Evolutionary conservation across 805 yeast genomes (phyloP), one percentile per base, ranked within the genome.

Genomic region (Wickerhamiella shivajii): DNA sequence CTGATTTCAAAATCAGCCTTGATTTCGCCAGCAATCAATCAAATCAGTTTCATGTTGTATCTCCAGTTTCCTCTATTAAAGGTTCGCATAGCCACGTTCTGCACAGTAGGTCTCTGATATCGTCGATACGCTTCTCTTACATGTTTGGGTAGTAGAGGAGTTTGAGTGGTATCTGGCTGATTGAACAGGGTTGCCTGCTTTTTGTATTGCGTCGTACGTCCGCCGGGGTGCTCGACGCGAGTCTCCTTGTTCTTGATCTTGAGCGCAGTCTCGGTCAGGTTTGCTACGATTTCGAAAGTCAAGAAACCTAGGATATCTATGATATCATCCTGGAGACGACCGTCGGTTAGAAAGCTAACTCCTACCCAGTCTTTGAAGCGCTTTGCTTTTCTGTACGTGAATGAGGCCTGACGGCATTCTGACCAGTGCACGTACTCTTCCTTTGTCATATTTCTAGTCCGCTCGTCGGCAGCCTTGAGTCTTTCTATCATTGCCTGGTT

Each of bases 351-450:
- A 34, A 72, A 76, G 1, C 81, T 58, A 27, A 87, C 70, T 9
- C 90, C 93, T 12, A 93, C 87, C 98, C 98, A 90, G 47, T 90
- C 98, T 49, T 87, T 69, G 52, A 90, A 90, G 49, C 96, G 62
- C 52, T 84, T 84, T n/a, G 79, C 78, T 53, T 90, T 90, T 45
- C 96, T 67, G 49, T 84, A 90, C 1, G 98, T 90, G 53, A 90
- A 90, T 39, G 92, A 76, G 1, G 97, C 97, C 55, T 90, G 98
- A 41, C 98, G 70, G 57, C 98, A 90, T 50, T 90, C 98, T 9
- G 94, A 80, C 96, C 97, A 90, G 53, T 90, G 98, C 12, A 85
- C 98, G 49, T 90, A 90, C 52, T 90, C 98, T 47, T 90, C 95
- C 50, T 74, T 77, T 1, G 98, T 90, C 98, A 90, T 90, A 44